Evolutionary conservation across 2,329 filamentous ascomycete species (phyloP).

Genomic region (Cladosporium sp.): DNA sequence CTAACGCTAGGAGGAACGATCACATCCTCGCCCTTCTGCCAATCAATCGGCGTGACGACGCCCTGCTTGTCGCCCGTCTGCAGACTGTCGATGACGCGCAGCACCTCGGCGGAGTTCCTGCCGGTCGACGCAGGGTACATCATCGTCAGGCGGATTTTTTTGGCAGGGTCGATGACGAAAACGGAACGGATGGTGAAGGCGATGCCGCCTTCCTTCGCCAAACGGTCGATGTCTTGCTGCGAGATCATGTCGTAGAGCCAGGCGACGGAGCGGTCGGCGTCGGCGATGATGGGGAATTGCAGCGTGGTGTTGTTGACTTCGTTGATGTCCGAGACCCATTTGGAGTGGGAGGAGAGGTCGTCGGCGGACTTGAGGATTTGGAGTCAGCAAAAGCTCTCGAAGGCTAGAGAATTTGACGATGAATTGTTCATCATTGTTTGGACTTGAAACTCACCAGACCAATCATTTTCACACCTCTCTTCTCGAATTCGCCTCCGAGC

Average conservation of each 20-base stretch:
- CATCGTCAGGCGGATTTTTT: conserved; percentile 90
- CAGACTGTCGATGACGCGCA: conserved; percentile 60
- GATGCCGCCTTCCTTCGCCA: conserved; percentile 51
- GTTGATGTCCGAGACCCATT: conserved; percentile 81
- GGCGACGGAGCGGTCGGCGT: conserved; percentile 51
- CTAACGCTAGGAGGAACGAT: conserved; percentile 84
- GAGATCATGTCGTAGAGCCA: conserved; percentile 53
- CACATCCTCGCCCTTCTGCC: conserved; percentile 85
- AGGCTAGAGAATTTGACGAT: no score
- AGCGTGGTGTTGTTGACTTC: conserved; percentile 48
- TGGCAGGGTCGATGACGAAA: conserved; percentile 91
- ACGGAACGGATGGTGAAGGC: conserved; percentile 94
- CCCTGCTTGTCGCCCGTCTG: conserved; percentile 80
- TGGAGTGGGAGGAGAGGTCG: conserved; percentile 77
- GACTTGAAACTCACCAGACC: conserved; percentile 66
- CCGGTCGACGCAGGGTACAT: conserved; percentile 90
- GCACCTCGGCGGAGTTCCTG: conserved; percentile 59
- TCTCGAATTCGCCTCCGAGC: conserved; percentile 82
- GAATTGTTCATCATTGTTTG: no score
- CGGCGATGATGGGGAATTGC: conserved; percentile 54
- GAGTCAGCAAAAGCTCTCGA: no score
- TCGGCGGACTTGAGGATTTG: no score
- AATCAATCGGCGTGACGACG: conserved; percentile 72
- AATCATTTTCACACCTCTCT: conserved; percentile 87
- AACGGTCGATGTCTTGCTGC: conserved; percentile 40